These are phyloP conservation scores for Globisporangium heterothallicum DNA, from an alignment of 352 stramenopile genomes.

Conservation along the genomic window DNA sequence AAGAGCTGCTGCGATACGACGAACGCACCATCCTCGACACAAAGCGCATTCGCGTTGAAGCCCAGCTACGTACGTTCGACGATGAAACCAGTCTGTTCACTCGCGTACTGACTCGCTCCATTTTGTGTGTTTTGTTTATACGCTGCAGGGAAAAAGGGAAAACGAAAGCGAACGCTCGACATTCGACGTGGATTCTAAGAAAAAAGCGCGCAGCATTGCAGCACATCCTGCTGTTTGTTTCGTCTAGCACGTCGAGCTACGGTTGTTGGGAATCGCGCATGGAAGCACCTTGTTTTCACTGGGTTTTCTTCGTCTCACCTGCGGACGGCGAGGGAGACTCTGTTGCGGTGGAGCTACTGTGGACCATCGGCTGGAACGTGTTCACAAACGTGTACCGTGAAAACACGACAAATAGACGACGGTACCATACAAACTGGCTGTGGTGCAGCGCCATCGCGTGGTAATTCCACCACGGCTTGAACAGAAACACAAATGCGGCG, in stretches of 20 bases:
- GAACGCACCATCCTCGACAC: constrained; percentile 23
- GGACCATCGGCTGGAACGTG: constrained; percentile 54
- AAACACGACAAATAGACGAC: constrained; percentile 94
- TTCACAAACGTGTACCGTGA: constrained; percentile 95
- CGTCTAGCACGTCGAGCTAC: too few relatives aligned
- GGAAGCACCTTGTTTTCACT: too few relatives aligned
- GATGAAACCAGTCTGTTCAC: too few relatives aligned
- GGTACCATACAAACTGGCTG: constrained; percentile 97
- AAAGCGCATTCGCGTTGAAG: constrained; percentile 9
- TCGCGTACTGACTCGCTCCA: not conserved
- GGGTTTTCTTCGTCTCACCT: constrained; percentile 19
- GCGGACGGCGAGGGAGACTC: not conserved
- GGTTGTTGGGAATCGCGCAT: too few relatives aligned
- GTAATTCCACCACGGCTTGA: constrained; percentile 77
- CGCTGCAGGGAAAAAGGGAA: constrained; percentile 13
- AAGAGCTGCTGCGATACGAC: constrained; percentile 10
- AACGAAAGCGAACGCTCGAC: constrained; percentile 36
- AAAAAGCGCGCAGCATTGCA: too few relatives aligned
- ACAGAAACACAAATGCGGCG: constrained; percentile 53
- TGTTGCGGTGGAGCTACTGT: too few relatives aligned
- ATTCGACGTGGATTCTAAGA: constrained; percentile 37
- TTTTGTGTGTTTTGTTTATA: not conserved
- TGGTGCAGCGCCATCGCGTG: constrained; percentile 88
- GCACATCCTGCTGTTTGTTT: too few relatives aligned
- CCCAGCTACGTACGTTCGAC: constrained; percentile 8